Conservation (phyloP, 2,329 filamentous ascomycete genomes). For the Aspergillus transmontanensis region DNA sequence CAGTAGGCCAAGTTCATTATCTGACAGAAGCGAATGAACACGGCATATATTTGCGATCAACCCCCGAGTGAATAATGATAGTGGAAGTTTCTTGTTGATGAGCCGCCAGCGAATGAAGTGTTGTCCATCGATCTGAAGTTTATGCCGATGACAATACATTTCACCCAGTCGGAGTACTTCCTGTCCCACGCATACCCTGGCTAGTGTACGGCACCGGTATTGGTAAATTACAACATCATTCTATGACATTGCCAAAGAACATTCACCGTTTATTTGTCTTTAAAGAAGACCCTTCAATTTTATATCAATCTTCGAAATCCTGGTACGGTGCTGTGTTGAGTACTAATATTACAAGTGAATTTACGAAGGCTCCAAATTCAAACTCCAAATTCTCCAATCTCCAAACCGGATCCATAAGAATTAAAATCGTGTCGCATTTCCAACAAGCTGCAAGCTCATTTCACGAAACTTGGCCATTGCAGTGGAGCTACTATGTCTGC, state of each 20-base stretch:
- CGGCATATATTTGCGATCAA: background rate
- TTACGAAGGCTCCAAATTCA: conserved; percentile 14
- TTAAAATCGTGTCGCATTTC: conserved; percentile 10
- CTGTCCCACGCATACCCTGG: background rate
- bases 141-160: conserved; percentile 22
- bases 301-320: background rate
- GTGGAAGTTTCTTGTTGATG: background rate
- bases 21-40: background rate
- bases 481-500: conserved; percentile 19
- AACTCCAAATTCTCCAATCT: conserved; percentile 26
- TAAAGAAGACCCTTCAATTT: background rate
- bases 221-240: background rate
- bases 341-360: conserved; percentile 6
- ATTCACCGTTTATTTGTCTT: background rate
- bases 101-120: background rate
- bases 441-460: background rate
- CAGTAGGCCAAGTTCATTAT: background rate
- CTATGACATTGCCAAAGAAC: background rate
- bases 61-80: background rate
- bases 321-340: background rate
- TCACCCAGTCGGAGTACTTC: conserved; percentile 3
- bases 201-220: background rate
- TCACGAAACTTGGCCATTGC: background rate
- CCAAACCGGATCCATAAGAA: conserved; percentile 18
- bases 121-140: background rate